phyloP scores from a whole-genome alignment of 768 basidiomycete species.

The Leccinum olivaceopallidum region DNA sequence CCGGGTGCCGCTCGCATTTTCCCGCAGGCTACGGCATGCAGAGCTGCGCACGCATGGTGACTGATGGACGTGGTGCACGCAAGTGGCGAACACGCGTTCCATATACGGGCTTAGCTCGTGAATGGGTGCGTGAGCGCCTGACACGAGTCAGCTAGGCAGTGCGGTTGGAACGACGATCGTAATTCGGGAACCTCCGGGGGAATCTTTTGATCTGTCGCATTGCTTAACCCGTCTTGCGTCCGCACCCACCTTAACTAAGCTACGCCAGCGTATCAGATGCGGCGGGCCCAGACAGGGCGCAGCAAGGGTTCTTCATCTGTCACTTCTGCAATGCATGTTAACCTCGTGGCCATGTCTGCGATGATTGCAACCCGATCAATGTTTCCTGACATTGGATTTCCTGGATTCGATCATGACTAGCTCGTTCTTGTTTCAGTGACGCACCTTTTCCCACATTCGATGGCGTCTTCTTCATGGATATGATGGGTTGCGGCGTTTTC shows the following conservation, averaged over 20 bases:
- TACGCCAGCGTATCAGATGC: constrained; percentile 10
- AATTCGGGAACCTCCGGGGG: constrained; percentile 23
- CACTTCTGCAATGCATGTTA: constrained; percentile 13
- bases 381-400: constrained; percentile 11
- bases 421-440: constrained; percentile 11
- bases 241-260: constrained; percentile 19
- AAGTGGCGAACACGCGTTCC: constrained; percentile 23
- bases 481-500: constrained; percentile 8
- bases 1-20: constrained; percentile 22
- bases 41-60: constrained; percentile 29
- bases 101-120: constrained; percentile 18
- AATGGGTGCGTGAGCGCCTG: constrained; percentile 15
- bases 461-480: constrained; percentile 12
- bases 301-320: constrained; percentile 18
- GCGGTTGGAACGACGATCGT: constrained; percentile 19
- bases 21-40: constrained; percentile 28
- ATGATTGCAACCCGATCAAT: constrained; percentile 11
- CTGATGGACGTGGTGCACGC: constrained; percentile 29
- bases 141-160: constrained; percentile 20
- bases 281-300: constrained; percentile 10
- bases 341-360: constrained; percentile 22
- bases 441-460: constrained; percentile 8
- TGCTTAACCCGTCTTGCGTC: constrained; percentile 21
- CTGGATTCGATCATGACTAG: constrained; percentile 6
- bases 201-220: constrained; percentile 21